Evolutionary conservation across 1,284 basidiomycete genomes (phyloP).

Genomic region (Vanrija humicola): DNA sequence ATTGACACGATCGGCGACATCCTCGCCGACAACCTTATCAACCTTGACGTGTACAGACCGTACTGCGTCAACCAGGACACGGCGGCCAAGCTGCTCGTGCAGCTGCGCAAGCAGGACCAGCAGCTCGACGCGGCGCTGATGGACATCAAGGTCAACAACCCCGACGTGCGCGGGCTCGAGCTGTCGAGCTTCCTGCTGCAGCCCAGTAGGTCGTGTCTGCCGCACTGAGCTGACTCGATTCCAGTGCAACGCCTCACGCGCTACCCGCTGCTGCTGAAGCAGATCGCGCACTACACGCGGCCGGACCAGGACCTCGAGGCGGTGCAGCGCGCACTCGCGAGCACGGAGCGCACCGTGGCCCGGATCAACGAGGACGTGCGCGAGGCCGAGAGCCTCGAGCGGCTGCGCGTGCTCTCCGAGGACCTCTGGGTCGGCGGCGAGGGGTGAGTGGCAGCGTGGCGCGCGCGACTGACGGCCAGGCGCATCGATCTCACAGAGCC

Average conservation of each 20-base stretch:
- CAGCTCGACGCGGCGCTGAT: conserved; percentile 54
- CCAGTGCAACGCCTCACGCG: conserved; percentile 91
- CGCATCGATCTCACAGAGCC: conserved; percentile 85
- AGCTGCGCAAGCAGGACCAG: conserved; percentile 64
- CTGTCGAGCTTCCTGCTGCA: conserved; percentile 84
- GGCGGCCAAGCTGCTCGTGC: conserved; percentile 73
- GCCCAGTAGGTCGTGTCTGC: conserved; percentile 60
- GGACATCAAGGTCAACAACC: conserved; percentile 51
- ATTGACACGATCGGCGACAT: conserved; percentile 85
- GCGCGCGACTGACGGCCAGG: conserved; percentile 46
- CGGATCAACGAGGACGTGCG: conserved; percentile 86
- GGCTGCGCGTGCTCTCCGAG: conserved; percentile 66
- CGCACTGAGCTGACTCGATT: conserved; percentile 2
- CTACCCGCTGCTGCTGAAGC: conserved; percentile 78
- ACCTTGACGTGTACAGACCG: conserved; percentile 74
- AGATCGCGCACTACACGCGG: conserved; percentile 78
- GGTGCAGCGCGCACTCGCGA: conserved; percentile 59
- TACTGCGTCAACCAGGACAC: conserved; percentile 87
- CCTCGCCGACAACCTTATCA: conserved; percentile 65
- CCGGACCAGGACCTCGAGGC: conserved; percentile 54
- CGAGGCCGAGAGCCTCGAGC: conserved; percentile 72
- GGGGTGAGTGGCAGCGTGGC: conserved; percentile 55
- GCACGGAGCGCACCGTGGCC: conserved; percentile 67
- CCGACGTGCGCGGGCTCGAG: conserved; percentile 74
- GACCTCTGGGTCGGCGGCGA: conserved; percentile 76